Percentiles rank a stretch among this genome's conserved stretches.
Conservation (phyloP, 805 yeast species). For the Vanderwaltozyma polyspora region DNA sequence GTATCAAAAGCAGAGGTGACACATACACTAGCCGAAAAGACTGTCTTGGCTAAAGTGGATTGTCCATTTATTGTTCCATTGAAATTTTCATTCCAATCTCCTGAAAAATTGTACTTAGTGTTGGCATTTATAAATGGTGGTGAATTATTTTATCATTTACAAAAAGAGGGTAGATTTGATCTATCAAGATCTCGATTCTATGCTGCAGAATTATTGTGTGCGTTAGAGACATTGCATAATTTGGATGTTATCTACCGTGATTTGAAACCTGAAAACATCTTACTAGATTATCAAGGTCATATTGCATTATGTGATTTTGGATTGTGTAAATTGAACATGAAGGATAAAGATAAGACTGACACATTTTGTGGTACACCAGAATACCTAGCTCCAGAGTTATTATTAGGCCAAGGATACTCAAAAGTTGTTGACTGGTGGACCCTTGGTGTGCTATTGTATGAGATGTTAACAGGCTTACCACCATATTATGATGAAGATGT, state of each 20-base stretch:
- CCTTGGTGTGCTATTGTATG: constrained; percentile 82
- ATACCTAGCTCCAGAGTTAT: constrained; percentile 85
- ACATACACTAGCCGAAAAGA: constrained; percentile 89
- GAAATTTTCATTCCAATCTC: constrained; percentile 87
- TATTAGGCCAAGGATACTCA: constrained; percentile 85
- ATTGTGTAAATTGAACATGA: constrained; percentile 88
- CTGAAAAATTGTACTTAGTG: constrained; percentile 81
- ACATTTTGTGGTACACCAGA: constrained; percentile 98
- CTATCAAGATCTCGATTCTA: constrained; percentile 82
- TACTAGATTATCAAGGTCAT: constrained; percentile 91
- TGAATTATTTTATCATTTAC: constrained; percentile 85
- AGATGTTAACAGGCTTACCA: constrained; percentile 92
- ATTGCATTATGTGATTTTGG: constrained; percentile 96
- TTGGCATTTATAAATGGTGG: constrained; percentile 92
- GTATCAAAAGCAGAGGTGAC: constrained; percentile 88
- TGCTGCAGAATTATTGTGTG: constrained; percentile 84
- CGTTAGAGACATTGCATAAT: constrained; percentile 80
- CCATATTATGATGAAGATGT: constrained; percentile 93
- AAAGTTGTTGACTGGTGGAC: constrained; percentile 98
- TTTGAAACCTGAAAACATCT: constrained; percentile 86
- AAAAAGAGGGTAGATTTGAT: constrained; percentile 76
- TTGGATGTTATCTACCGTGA: constrained; percentile 89
- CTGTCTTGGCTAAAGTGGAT: constrained; percentile 81
- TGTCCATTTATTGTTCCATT: constrained; percentile 93
- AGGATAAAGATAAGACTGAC: constrained; percentile 68